phyloP scores from a whole-genome alignment of 768 basidiomycete species.

The Kwoniella dejecticola region DNA sequence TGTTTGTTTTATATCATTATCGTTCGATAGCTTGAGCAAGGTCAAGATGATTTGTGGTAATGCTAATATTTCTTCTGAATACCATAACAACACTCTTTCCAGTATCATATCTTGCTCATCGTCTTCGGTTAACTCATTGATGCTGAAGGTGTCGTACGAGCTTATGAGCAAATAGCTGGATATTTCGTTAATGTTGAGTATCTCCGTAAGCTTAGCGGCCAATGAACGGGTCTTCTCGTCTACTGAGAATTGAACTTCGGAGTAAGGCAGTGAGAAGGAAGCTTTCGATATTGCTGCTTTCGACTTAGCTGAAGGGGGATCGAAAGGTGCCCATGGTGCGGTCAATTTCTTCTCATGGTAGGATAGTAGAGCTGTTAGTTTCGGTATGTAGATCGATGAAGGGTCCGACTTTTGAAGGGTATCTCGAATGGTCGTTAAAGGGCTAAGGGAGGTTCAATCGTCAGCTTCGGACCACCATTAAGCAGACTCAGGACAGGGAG shows the following conservation, averaged over 20 bases:
- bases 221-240: conserved; percentile 72
- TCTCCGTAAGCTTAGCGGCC: conserved; percentile 69
- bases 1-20: conserved; percentile 50
- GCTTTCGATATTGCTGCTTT: conserved; percentile 69
- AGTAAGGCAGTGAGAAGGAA: conserved; percentile 69
- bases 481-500: too few relatives aligned
- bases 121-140: conserved; percentile 55
- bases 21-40: conserved; percentile 68
- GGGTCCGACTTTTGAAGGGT: conserved; percentile 31
- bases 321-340: conserved; percentile 62
- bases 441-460: conserved; percentile 21
- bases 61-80: conserved; percentile 75
- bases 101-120: conserved; percentile 55
- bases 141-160: conserved; percentile 71
- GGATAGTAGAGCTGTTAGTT: conserved; percentile 26
- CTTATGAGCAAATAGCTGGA: conserved; percentile 74
- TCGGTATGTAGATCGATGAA: conserved; percentile 24
- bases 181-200: conserved; percentile 76
- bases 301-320: conserved; percentile 69
- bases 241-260: conserved; percentile 62
- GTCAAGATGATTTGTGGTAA: conserved; percentile 71
- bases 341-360: conserved; percentile 30
- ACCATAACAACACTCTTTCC: conserved; percentile 73
- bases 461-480: too few relatives aligned
- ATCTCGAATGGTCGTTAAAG: conserved; percentile 41